phyloP scores from a whole-genome alignment of 2,329 filamentous ascomycete species.

The Nakataea oryzae region DNA sequence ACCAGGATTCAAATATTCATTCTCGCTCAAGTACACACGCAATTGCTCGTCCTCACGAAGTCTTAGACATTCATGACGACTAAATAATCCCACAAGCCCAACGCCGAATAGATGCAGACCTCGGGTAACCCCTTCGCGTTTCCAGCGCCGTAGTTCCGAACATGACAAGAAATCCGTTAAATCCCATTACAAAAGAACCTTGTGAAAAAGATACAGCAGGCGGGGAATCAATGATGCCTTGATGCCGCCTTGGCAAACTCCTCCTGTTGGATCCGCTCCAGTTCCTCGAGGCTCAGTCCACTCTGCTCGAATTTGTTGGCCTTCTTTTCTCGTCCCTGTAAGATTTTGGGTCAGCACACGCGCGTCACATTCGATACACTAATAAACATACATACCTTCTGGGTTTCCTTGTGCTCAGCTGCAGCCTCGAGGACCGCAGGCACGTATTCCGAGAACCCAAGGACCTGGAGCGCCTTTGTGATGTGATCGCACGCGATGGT shows the following conservation, averaged over 20 bases:
- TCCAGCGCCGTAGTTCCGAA: not conserved
- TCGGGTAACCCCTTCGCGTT: not conserved
- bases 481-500: conserved; percentile 98
- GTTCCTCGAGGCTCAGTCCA: conserved; percentile 81
- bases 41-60: not conserved
- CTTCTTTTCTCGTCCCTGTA: conserved; percentile 86
- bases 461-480: conserved; percentile 82
- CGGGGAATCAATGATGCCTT: conserved; percentile 44
- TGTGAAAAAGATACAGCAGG: not conserved
- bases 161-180: not conserved
- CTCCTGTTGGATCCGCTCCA: conserved; percentile 81
- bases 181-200: not conserved
- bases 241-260: conserved; percentile 75
- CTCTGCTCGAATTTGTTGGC: conserved; percentile 95
- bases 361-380: not conserved
- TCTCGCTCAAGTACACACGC: not conserved
- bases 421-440: conserved; percentile 78
- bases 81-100: not conserved
- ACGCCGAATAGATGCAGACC: conserved; percentile 3
- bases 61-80: not conserved
- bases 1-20: too few relatives aligned
- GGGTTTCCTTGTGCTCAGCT: conserved; percentile 81
- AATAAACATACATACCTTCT: conserved; percentile 58
- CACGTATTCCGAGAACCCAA: conserved; percentile 90
- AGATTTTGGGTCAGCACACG: conserved; percentile 45